phyloP scores from a whole-genome alignment of 352 stramenopile genomes.

The Phytophthora palmivora region DNA sequence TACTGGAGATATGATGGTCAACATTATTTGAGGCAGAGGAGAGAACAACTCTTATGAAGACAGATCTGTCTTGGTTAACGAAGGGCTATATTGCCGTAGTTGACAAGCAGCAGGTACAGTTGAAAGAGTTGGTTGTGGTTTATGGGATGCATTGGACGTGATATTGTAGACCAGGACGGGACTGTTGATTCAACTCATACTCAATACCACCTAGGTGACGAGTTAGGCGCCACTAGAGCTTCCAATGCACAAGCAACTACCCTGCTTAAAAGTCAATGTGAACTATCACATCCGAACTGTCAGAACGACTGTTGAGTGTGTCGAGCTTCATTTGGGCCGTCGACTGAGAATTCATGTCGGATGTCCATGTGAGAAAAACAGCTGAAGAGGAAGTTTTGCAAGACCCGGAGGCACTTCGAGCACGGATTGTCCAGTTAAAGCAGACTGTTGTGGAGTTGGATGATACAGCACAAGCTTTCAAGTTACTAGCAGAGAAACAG shows the following conservation, averaged over 20 bases:
- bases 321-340: background rate
- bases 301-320: conserved; percentile 26
- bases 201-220: conserved; percentile 62
- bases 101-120: conserved; percentile 31
- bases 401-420: conserved; percentile 5
- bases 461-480: conserved; percentile 41
- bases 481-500: conserved; percentile 67
- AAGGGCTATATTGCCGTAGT: conserved; percentile 50
- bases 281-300: conserved; percentile 2
- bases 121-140: conserved; percentile 62
- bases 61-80: conserved; percentile 26
- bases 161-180: conserved; percentile 66
- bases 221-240: conserved; percentile 19
- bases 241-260: conserved; percentile 61
- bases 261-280: no score
- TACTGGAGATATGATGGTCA: conserved; percentile 24
- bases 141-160: conserved; percentile 45
- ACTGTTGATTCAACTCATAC: conserved; percentile 74
- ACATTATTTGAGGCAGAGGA: no score
- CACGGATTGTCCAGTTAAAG: conserved; percentile 23
- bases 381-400: conserved; percentile 10
- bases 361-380: conserved; percentile 2
- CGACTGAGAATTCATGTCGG: conserved; percentile 18
- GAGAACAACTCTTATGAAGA: no score
- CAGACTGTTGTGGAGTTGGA: conserved; percentile 31